Evolutionary conservation across 2,329 filamentous ascomycete species (phyloP), one percentile per base, ranked within the genome.

Genomic region (Colletotrichum paranaense): DNA sequence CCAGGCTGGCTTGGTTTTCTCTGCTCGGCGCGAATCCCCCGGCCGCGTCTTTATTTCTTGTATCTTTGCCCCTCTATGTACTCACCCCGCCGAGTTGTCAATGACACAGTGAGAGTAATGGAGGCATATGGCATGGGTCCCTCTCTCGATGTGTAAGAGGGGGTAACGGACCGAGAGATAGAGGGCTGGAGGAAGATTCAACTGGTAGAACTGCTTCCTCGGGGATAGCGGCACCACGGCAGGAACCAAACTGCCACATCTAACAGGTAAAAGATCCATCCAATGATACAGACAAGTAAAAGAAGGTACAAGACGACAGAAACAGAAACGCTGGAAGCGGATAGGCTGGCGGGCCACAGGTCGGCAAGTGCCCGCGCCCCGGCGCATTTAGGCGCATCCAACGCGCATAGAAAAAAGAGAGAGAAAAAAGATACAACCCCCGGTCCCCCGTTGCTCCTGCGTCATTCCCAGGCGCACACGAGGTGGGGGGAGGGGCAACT

Each of bases 401-500:
- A 32, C 8, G 35, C 28, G 62, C 42, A 46, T 28, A 14, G 28
- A 49, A 38, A 9, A 49, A 22, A 49, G 1, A n/a, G 19, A 49
- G 16, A 49, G 1, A 49, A 22, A 22, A 49, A 49, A 8, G 19
- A 49, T 49, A 49, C 42, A 49, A 0, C 42, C 32, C 42, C 63
- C 26, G 46, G 46, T 24, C 24, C 32, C 32, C 57, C 2, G 22
- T 19, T 24, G 22, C 11, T 24, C 38, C 59, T 62, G 67, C 71
- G 71, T 73, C 71, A 72, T 72, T 72, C 57, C 68, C 53, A 35
- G 69, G 38, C 58, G 28, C 69, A 70, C 67, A 66, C 56, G 35
- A 65, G 60, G 67, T 70, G 56, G 71, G 71, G 70, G 67, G 70
- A 73, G 70, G 70, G 70, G 70, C 67, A 70, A 57, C 38, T 46